Conservation (phyloP, 139 green algal species). For the Auxenochlorella pyrenoidosa region DNA sequence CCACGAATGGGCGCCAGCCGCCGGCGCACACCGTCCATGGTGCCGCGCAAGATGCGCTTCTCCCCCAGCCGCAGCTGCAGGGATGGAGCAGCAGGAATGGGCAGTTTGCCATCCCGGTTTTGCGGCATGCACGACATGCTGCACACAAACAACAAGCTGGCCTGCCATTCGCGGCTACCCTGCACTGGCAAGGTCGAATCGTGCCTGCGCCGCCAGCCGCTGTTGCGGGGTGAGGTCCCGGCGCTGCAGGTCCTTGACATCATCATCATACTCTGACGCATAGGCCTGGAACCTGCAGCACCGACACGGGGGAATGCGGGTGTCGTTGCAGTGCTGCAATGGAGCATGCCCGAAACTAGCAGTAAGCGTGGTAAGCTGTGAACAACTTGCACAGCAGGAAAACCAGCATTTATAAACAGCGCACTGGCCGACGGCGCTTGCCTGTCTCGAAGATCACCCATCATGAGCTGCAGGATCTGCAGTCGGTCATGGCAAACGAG, state of each 20-base stretch:
- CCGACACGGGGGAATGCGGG: background rate
- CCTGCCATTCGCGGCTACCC: no score
- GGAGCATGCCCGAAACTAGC: no score
- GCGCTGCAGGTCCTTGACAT: conserved; percentile 82
- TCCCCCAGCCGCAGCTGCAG: conserved; percentile 72
- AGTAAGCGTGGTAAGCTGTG: no score
- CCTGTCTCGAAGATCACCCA: conserved; percentile 81
- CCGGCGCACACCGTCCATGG: conserved; percentile 79
- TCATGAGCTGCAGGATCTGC: conserved; percentile 93
- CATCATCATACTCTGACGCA: conserved; percentile 72
- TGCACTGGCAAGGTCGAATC: background rate
- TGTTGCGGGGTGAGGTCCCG: conserved; percentile 30
- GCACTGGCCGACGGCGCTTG: background rate
- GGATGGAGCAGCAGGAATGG: no score
- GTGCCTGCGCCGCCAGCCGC: conserved; percentile 28
- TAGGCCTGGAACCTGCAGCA: conserved; percentile 42
- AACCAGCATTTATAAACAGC: no score
- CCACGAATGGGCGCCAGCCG: conserved; percentile 94
- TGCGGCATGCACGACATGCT: no score
- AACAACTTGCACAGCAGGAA: no score
- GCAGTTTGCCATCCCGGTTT: no score
- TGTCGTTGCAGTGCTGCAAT: background rate
- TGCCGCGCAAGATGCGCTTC: conserved; percentile 77
- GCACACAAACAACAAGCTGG: no score
- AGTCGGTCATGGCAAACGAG: no score